These are phyloP conservation scores for Nannochloropsis gaditana DNA, from an alignment of 108 stramenopile species.

Conservation along the genomic window DNA sequence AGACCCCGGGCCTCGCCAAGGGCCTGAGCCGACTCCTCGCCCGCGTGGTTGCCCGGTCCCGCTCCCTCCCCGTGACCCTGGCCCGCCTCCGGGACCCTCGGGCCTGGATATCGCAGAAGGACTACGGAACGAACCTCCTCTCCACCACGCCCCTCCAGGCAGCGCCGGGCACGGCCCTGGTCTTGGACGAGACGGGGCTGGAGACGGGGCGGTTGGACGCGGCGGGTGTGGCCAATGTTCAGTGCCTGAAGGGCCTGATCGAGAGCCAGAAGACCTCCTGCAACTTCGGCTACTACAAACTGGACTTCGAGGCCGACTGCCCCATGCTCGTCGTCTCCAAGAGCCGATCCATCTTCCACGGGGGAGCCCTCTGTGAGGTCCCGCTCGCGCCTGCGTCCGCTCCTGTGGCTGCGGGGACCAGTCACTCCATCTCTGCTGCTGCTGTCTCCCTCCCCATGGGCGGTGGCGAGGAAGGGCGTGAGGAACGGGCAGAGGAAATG, in stretches of 20 bases:
- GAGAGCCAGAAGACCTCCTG: conserved; percentile 10
- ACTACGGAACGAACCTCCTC: background rate
- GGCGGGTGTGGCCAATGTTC: conserved; percentile 3
- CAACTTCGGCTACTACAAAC: background rate
- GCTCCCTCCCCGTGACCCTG: background rate
- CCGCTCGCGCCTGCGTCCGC: background rate
- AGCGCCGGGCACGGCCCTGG: background rate
- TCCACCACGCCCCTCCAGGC: background rate
- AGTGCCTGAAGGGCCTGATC: background rate
- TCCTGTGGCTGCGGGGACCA: background rate
- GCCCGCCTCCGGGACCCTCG: background rate
- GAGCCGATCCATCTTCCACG: background rate
- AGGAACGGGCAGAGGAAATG: background rate
- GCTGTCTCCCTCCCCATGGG: background rate
- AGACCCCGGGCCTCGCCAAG: background rate
- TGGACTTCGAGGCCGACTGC: background rate
- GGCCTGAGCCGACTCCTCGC: background rate
- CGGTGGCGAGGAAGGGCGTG: background rate
- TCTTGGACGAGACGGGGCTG: background rate
- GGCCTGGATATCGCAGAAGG: background rate
- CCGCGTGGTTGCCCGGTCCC: background rate
- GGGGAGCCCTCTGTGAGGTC: background rate
- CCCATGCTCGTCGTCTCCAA: background rate
- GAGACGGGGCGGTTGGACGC: conserved; percentile 10
- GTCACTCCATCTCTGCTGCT: background rate